phyloP scores from a whole-genome alignment of 1,139 yeast genomes.

The Suhomyces bokatorum region DNA sequence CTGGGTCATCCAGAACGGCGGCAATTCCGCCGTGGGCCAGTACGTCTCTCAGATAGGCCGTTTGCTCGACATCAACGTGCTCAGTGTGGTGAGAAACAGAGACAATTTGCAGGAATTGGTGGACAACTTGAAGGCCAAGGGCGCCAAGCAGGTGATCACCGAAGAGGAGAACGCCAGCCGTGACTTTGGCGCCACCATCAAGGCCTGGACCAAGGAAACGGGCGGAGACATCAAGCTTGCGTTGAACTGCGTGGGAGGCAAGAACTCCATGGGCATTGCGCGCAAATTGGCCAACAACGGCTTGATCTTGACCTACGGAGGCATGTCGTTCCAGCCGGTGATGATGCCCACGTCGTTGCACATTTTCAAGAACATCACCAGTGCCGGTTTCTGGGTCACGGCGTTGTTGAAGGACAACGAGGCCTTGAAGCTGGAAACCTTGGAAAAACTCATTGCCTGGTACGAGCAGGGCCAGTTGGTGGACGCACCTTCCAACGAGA shows the following conservation, averaged over 20 bases:
- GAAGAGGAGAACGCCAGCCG: conserved; percentile 78
- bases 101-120: conserved; percentile 66
- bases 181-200: conserved; percentile 59
- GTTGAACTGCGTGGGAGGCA: conserved; percentile 91
- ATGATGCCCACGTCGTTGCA: conserved; percentile 82
- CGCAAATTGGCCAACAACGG: conserved; percentile 71
- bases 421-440: conserved; percentile 58
- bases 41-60: conserved; percentile 87
- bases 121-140: conserved; percentile 56
- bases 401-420: conserved; percentile 68
- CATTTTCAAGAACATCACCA: conserved; percentile 83
- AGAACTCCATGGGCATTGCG: conserved; percentile 76
- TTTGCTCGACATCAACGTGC: conserved; percentile 74
- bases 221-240: conserved; percentile 68
- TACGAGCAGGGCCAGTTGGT: conserved; percentile 62
- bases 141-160: conserved; percentile 89
- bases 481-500: conserved; percentile 60
- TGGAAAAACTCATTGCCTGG: conserved; percentile 62
- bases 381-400: conserved; percentile 94
- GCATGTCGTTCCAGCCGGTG: conserved; percentile 96
- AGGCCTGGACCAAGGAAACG: conserved; percentile 61
- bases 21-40: conserved; percentile 94
- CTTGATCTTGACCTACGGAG: conserved; percentile 89
- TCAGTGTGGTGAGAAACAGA: conserved; percentile 86
- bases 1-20: conserved; percentile 97